These are phyloP conservation scores for Phytophthora citricola DNA, from an alignment of 352 stramenopile species.

Conservation along the genomic window DNA sequence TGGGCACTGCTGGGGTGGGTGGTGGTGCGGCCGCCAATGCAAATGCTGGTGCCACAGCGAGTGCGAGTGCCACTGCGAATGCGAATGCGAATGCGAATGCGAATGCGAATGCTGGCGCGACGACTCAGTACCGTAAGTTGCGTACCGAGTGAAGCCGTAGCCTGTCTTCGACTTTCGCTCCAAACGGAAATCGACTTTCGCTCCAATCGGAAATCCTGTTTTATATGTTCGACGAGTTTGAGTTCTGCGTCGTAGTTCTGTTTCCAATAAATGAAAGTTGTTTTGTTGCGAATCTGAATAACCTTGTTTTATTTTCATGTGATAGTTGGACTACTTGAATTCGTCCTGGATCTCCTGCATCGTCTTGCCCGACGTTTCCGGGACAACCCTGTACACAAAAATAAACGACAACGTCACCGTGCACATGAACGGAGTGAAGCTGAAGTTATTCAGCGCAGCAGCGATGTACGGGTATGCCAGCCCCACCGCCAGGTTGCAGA, in stretches of 20 bases:
- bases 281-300: too few relatives aligned
- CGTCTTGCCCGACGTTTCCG: slow-evolving; percentile 20
- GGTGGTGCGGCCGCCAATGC: slow-evolving; percentile 4
- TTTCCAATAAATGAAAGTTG: too few relatives aligned
- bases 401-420: slow-evolving; percentile 10
- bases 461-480: slow-evolving; percentile 58
- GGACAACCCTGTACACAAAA: slow-evolving; percentile 14
- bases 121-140: slow-evolving; percentile 4
- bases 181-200: too few relatives aligned
- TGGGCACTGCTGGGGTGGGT: neutral
- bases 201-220: too few relatives aligned
- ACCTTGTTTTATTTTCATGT: too few relatives aligned
- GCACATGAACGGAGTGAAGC: slow-evolving; percentile 21
- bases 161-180: too few relatives aligned
- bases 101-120: neutral
- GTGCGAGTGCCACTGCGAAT: slow-evolving; percentile 1
- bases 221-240: too few relatives aligned
- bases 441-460: slow-evolving; percentile 30
- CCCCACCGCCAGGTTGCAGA: slow-evolving; percentile 54
- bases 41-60: slow-evolving; percentile 6
- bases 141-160: slow-evolving; percentile 1
- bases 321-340: neutral
- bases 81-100: slow-evolving; percentile 5
- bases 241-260: too few relatives aligned
- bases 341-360: slow-evolving; percentile 17